Evolutionary conservation across 192 early-diverging fungal species (phyloP), one percentile per base, ranked within the genome.

Genomic region (Funneliformis geosporum): DNA sequence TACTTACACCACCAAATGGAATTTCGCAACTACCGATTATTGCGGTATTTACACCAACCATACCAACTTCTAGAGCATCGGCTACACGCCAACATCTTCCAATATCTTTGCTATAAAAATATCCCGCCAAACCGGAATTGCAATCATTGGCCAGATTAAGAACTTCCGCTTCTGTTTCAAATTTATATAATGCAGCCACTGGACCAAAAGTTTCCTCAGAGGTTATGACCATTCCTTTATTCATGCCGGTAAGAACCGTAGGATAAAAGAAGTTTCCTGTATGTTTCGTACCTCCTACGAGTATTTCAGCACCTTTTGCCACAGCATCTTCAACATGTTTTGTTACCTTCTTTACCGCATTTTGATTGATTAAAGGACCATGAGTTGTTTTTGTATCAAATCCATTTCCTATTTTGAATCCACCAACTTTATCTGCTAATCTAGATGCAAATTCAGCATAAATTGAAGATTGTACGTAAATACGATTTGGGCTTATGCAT

Each of bases 201-300:
- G 97, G 96, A 9, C 97, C 97, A 90, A 98, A 98, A 7, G 92
- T 93, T 83, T 98, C 97, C 81, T 96, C 94, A 23, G 80, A 84
- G 38, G 89, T 81, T 67, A 97, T 90, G 16, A 79, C 78, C 91
- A 95, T 94, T 39, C 88, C 85, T 43, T 88, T 85, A 8, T 85
- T 87, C 81, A 94, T 90, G n/a, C 89, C 87, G 2, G 85, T 84
- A 40, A 98, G 79, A 25, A 98, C 87, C 1, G 96, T 97, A 25
- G 95, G 95, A 42, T 93, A 88, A 77, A 91, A 95, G 81, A 94
- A 98, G 70, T 91, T 89, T 27, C 94, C 95, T n/a, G 80, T 73
- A 16, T 38, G 44, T 47, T 79, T 28, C 2, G n/a, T 84, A 14
- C 95, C 96, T 75, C 95, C 96, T 0, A 85, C 79, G 21, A 92